Evolutionary conservation across 345 rosid genomes (phyloP).

Genomic region (Murraya koenigii): DNA sequence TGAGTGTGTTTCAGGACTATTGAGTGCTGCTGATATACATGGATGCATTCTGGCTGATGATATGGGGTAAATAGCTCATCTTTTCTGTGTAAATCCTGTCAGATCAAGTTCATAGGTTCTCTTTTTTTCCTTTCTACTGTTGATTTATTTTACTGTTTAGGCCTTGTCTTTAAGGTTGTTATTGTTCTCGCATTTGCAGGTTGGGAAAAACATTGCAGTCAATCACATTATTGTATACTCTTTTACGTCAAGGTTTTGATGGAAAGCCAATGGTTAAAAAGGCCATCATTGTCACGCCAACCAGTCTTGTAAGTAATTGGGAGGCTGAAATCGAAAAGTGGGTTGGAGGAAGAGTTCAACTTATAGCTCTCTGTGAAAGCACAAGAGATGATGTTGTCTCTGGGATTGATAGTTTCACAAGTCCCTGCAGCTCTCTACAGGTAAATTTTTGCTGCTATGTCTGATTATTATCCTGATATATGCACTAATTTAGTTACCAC

Average conservation of each 20-base stretch:
- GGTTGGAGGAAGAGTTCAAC: conserved; percentile 88
- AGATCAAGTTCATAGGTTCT: not conserved
- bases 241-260: conserved; percentile 87
- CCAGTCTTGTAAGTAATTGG: conserved; percentile 99
- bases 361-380: conserved; percentile 94
- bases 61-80: conserved; percentile 74
- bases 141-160: not conserved
- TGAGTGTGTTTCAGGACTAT: conserved; percentile 85
- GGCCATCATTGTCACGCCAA: conserved; percentile 94
- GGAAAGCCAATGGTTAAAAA: conserved; percentile 91
- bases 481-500: conserved; percentile 23
- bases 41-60: conserved; percentile 99
- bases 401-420: conserved; percentile 80
- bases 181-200: conserved; percentile 46
- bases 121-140: not conserved
- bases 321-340: conserved; percentile 95
- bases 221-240: conserved; percentile 81
- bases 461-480: conserved; percentile 12
- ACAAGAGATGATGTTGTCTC: conserved; percentile 86
- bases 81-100: conserved; percentile 5
- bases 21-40: conserved; percentile 45
- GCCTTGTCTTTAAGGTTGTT: conserved; percentile 8
- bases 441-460: conserved; percentile 35
- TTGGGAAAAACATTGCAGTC: conserved; percentile 99
- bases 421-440: conserved; percentile 66